phyloP scores from a whole-genome alignment of 805 yeast species.

The Yamadazyma sp. region DNA sequence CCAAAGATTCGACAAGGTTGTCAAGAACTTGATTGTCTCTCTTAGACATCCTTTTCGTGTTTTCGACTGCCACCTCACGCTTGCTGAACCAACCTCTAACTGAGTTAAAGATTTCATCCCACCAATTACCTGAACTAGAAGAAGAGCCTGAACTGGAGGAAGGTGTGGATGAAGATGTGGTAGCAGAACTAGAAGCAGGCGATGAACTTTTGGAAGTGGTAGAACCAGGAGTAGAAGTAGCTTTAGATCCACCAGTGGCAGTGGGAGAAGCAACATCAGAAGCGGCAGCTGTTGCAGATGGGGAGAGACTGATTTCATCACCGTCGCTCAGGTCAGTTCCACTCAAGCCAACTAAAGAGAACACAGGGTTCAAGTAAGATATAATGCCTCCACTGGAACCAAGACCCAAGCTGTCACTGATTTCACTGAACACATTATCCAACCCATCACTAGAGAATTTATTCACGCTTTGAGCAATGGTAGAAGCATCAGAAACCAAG shows the following conservation, averaged over 20 bases:
- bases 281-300: conserved; percentile 16
- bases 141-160: conserved; percentile 8
- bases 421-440: conserved; percentile 8
- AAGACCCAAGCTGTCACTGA: conserved; percentile 11
- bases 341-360: conserved; percentile 17
- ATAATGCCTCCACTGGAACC: conserved; percentile 15
- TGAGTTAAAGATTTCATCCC: conserved; percentile 7
- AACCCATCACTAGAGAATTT: conserved; percentile 13
- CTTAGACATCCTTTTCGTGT: conserved; percentile 10
- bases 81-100: conserved; percentile 17
- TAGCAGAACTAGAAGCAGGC: conserved; percentile 7
- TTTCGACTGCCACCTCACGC: conserved; percentile 13
- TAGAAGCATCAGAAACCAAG: conserved; percentile 14
- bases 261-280: conserved; percentile 6
- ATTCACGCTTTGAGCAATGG: conserved; percentile 12
- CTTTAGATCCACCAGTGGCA: neutral
- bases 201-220: conserved; percentile 4
- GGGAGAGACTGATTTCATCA: conserved; percentile 10
- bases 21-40: conserved; percentile 22
- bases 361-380: conserved; percentile 17
- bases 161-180: conserved; percentile 7
- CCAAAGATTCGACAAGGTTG: conserved; percentile 28
- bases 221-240: conserved; percentile 9
- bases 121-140: conserved; percentile 8
- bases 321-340: conserved; percentile 7